Base-by-base conservation (phyloP, 2,329 filamentous ascomycete species). In the Paraphoma sp. region DNA sequence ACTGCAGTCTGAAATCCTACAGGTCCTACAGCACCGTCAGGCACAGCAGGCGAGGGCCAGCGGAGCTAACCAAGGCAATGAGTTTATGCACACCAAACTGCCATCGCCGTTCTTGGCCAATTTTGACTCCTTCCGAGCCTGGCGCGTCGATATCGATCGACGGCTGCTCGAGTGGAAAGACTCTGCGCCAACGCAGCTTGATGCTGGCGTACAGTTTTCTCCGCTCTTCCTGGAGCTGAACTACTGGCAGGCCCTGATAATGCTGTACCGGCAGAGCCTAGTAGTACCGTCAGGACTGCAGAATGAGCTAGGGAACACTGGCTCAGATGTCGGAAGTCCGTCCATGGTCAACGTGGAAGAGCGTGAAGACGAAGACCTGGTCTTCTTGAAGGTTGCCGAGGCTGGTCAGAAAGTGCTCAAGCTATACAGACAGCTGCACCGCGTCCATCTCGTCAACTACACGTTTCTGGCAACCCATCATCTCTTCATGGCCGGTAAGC, bases 191-290 rank as follows among this genome's bases (percentile, higher is more conserved):
- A 89, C 86, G 0, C 88, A 89, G 60, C 79, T 86, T 18, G 87
- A 95, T 55, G 96, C 92, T 0, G 93, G 93, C 1, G 95, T 98
- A 2, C 87, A 87, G 4, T 98, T 98, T 74, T 93, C 91, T 0
- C 88, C 91, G 1, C 90, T 97, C 53, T 97, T 98, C 68, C 79
- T 97, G 4, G 92, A 97, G 68, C 83, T 98, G 58, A 98, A 98
- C 76, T 98, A 98, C 77, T 98, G 94, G 93, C 94, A 97, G 75
- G 92, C 93, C 3, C 88, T 98, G 58, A 96, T 97, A 64, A 93
- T 97, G 89, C 85, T 98, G 17, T 98, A 98, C 75, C 85, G 94
- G 53, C 94, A 97, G 76, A 95, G 93, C 75, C 78, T 97, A 59
- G 90, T 91, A 47, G 91, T 97, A 16, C 94, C 94, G 0, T 87